Evolutionary conservation across 1,284 basidiomycete species (phyloP), one percentile per base, ranked within the genome.

Genomic region (Pascua sp.): DNA sequence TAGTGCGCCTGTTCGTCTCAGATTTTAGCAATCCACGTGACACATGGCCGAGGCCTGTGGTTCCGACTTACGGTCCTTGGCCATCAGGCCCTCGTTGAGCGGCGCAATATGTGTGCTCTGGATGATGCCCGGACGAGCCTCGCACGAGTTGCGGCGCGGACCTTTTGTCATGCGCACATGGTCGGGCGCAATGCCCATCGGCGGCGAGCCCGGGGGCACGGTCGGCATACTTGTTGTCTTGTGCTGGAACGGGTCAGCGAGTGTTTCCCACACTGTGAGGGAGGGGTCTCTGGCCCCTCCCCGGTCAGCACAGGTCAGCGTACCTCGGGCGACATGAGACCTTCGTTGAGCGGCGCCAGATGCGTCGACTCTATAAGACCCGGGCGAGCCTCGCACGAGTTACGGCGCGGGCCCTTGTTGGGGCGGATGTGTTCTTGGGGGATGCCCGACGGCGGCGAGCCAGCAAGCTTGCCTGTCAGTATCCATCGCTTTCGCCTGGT

Each of bases 1-100:
- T 32, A 32, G 24, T 4, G 24, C 4, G 24, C 24, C 24, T 32
- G 24, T 32, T 32, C 68, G 46, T 73, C 72, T 72, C 73, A 75
- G 16, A 63, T 62, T 4, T 61, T 57, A 8, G 73, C 57, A 53
- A 73, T 72, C 36, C 36, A 16, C 15, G 15, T 37, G 16, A 60
- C 42, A 38, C 53, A 53, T 37, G 50, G 53, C 16, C 38, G 16
- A 44, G 55, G 47, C 13, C 48, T 46, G 46, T 46, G 49, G 49
- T 51, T 15, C 11, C 41, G 42, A 51, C 51, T 46, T 18, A 52
- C 44, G 37, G 5, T 51, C 52, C 16, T 42, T n/a, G 16, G 45
- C 48, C 48, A 56, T 44, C 11, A 60, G 42, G 37, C 51, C 55
- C 46, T 60, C 59, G 47, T 60, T 56, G 24, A 60, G 59, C 16